Percentiles rank a stretch among this genome's conserved stretches.
Evolutionary conservation across 2,329 filamentous ascomycete species (phyloP).

Genomic region (Tolypocladium nubicola): DNA sequence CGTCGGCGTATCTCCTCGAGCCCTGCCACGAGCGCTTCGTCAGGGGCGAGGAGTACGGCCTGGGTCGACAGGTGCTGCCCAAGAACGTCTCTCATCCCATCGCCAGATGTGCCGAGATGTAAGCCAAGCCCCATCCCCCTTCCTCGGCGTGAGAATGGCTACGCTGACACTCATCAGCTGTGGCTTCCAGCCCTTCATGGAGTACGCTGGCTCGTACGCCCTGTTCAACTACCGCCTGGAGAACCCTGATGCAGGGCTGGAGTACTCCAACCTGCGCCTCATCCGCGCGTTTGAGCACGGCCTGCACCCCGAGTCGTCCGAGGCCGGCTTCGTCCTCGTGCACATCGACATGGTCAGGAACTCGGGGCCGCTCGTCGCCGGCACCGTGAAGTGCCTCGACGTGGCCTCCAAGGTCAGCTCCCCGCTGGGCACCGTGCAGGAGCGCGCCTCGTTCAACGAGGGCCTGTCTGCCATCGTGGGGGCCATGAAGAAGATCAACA

Average conservation of each 20-base stretch:
- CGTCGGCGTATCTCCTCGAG: slow-evolving; percentile 82
- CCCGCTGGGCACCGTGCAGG: slow-evolving; percentile 9
- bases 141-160: background rate
- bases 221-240: slow-evolving; percentile 57
- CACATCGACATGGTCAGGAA: slow-evolving; percentile 94
- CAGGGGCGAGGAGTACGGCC: slow-evolving; percentile 64
- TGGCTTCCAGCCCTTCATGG: slow-evolving; percentile 89
- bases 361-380: slow-evolving; percentile 66
- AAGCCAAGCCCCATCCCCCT: slow-evolving; percentile 29
- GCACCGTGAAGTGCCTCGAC: slow-evolving; percentile 57
- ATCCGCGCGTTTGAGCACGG: slow-evolving; percentile 88
- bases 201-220: slow-evolving; percentile 62
- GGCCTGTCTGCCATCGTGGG: slow-evolving; percentile 51
- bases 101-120: slow-evolving; percentile 76
- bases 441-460: slow-evolving; percentile 51
- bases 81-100: slow-evolving; percentile 70
- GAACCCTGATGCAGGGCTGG: slow-evolving; percentile 44
- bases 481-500: slow-evolving; percentile 56
- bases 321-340: slow-evolving; percentile 91
- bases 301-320: slow-evolving; percentile 75
- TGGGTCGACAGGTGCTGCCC: slow-evolving; percentile 65
- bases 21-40: slow-evolving; percentile 71
- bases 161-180: slow-evolving; percentile 19
- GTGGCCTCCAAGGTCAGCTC: slow-evolving; percentile 24
- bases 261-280: slow-evolving; percentile 63